Base-by-base conservation (phyloP, 2,329 filamentous ascomycete species). In the Eurotiales sp. region DNA sequence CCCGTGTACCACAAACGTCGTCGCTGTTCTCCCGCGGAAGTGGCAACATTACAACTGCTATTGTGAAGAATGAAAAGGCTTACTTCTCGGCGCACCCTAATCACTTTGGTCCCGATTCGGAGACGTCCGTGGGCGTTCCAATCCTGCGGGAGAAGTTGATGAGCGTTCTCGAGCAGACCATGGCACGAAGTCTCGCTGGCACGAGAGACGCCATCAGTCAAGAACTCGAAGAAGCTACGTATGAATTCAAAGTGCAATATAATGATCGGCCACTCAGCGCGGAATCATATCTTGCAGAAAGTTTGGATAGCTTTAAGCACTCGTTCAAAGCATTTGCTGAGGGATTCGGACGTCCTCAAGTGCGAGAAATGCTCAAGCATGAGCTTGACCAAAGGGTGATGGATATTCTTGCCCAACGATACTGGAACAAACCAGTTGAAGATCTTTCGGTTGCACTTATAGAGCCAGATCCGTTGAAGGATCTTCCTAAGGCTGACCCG, bases 201-300 rank as follows among this genome's bases (percentile, higher is more conserved):
- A 99, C 93, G 3, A 88, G 88, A 60, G 90, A 96, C 64, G 90
- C 90, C 8, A 96, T 99, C 58, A 86, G 87, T 55, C 90, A 96
- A 66, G 93, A 99, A 68, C 82, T 99, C 0, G 92, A 96, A 63
- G 93, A 99, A 71, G 91, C 93, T 3, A 92, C 89, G 0, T 99
- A 99, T 65, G 92, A 99, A 70, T 99, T 96, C 78, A 99, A 99
- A 69, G 93, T 99, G 4, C 95, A 99, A 69, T 99, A 99, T 73
- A 99, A 99, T 64, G 93, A 99, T 67, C 85, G 93, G 6, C 90
- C 92, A 1, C 77, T 99, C 30, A 96, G 90, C 46, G 93, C 93
- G 2, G 93, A 99, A 67, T 96, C 92, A 3, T 99, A 99, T 66
- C 81, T 99, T 34, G 93, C 93, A 2, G 93, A 97, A 69, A 95